A percentile compares a stretch with the other conserved stretches of the same genome.
Evolutionary conservation across 2,329 filamentous ascomycete genomes (phyloP).

Genomic region (Microdochium paspali): DNA sequence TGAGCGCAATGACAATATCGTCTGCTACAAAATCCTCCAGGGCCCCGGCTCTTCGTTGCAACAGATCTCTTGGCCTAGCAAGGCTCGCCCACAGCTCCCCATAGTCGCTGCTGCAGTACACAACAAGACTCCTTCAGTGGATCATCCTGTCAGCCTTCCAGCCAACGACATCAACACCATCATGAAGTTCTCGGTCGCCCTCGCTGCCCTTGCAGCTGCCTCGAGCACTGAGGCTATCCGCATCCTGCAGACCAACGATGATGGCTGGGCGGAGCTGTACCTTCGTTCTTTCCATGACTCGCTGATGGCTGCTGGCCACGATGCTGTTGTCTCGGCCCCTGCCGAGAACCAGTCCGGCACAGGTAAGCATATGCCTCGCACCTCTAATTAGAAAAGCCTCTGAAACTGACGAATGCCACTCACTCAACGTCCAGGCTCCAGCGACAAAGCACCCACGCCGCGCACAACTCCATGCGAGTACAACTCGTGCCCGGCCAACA

Average conservation of each 20-base stretch:
- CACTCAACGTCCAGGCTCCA: slow-evolving; percentile 35
- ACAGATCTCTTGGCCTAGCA: no score
- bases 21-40: no score
- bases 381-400: background rate
- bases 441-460: slow-evolving; percentile 33
- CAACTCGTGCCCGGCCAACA: slow-evolving; percentile 48
- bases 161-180: background rate
- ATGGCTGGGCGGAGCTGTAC: slow-evolving; percentile 66
- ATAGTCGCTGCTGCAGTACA: no score
- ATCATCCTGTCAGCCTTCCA: no score
- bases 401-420: slow-evolving; percentile 4
- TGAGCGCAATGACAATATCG: no score
- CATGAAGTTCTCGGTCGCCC: background rate
- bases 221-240: slow-evolving; percentile 25
- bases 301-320: slow-evolving; percentile 44
- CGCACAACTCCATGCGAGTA: slow-evolving; percentile 48
- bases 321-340: slow-evolving; percentile 55
- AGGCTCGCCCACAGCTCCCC: no score
- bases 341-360: slow-evolving; percentile 57
- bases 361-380: slow-evolving; percentile 26
- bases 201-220: background rate
- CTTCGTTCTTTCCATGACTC: slow-evolving; percentile 49
- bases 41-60: no score
- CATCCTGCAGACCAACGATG: slow-evolving; percentile 60
- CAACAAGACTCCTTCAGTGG: no score